Base-by-base conservation (phyloP, 2,329 filamentous ascomycete genomes). In the Tolypocladium pustulatum region DNA sequence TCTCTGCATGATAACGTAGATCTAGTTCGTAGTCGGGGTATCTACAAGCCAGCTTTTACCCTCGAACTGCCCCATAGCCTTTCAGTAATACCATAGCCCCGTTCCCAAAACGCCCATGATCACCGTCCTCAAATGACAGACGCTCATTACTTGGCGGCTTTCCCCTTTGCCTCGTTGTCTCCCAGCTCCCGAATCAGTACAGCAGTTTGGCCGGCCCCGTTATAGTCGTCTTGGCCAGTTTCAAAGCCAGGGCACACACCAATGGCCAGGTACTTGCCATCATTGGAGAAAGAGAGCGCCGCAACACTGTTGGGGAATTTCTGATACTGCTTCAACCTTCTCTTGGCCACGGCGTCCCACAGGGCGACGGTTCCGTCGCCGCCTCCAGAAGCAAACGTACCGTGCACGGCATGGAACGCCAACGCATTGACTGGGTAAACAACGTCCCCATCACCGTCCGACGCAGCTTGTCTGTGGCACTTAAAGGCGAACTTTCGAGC, bases 401-500 rank as follows among this genome's bases (percentile, higher is more conserved):
- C 90, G 68, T 84, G 82, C 4, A 88, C 75, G 0, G 91, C 90
- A 72, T 97, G 91, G 76, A 96, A 97, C 0, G 90, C 85, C 9
- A 97, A 81, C 3, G 91, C 88, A 69, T 97, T 94, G 65, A 97
- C 92, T 0, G 92, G 92, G 68, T 92, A 96, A 3, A 97, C 90
- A 5, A 96, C 81, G 67, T 96, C 92, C 36, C 80, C 85, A 43
- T 82, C 81, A 12, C 81, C 80, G 46, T 86, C 81, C 2, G 83
- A 74, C 12, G 79, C 80, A 1, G 85, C 81, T 72, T 96, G 90
- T 5, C 94, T 84, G 74, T 99, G 94, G 74, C 94, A 99, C 74
- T 99, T 99, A 83, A 99, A 99, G 17, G 94, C 94, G 72, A 97
- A 99, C 73, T 97, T 97, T 64, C 92, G 84, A 43, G 89, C 88